These are phyloP conservation scores for Trametes versicolor DNA, from an alignment of 1,284 basidiomycete species.

Conservation along the genomic window DNA sequence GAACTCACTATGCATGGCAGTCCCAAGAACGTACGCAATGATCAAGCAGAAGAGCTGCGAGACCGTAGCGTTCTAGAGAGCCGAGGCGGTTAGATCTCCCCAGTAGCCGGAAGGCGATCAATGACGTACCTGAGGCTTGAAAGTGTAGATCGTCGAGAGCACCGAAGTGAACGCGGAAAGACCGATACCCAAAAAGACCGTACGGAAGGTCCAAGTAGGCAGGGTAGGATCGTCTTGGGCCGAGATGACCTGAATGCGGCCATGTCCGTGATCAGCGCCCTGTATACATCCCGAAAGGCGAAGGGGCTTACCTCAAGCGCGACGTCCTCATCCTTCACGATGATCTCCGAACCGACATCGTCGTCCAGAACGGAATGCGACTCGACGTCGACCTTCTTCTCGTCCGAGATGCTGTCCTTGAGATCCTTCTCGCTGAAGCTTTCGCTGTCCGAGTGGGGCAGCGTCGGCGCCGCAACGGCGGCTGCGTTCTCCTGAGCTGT, in stretches of 20 bases:
- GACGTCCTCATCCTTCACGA: constrained; percentile 57
- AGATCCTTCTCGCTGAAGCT: constrained; percentile 33
- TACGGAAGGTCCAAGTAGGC: constrained; percentile 67
- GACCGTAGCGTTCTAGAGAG: constrained; percentile 60
- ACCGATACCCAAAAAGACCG: constrained; percentile 67
- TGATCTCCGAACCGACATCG: constrained; percentile 41
- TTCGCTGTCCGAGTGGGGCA: constrained; percentile 26
- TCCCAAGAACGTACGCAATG: constrained; percentile 69
- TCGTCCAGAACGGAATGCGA: constrained; percentile 32
- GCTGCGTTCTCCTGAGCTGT: constrained; percentile 2
- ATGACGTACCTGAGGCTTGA: constrained; percentile 56
- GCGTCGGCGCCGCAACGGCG: constrained; percentile 18
- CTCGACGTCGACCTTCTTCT: constrained; percentile 39
- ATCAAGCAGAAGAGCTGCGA: constrained; percentile 65
- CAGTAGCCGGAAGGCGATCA: too few species aligned
- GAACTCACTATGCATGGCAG: constrained; percentile 55
- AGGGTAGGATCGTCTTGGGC: constrained; percentile 64
- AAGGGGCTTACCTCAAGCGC: constrained; percentile 49
- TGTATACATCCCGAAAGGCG: neutral
- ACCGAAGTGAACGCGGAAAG: constrained; percentile 70
- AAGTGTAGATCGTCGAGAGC: constrained; percentile 68
- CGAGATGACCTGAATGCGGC: constrained; percentile 52
- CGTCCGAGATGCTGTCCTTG: constrained; percentile 20
- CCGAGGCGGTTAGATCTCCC: too few species aligned
- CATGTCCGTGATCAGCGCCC: neutral